Evolutionary conservation across 2,329 filamentous ascomycete genomes (phyloP), one percentile per base, ranked within the genome.

Genomic region (Cladorrhinum sp.): DNA sequence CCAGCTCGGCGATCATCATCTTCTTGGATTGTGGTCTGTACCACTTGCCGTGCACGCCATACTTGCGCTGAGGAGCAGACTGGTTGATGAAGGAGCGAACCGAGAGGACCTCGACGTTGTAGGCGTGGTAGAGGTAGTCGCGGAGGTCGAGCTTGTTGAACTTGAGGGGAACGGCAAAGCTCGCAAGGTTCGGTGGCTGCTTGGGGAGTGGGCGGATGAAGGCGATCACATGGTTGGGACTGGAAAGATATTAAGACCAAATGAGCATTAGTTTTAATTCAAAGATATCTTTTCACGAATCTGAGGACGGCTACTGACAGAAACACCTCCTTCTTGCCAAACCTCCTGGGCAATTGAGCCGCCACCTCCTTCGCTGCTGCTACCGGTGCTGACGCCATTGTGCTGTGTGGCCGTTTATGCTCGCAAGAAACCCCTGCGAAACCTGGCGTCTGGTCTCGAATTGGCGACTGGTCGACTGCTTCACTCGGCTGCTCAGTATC

Each of bases 81-180:
- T 88, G 85, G 69, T 90, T 87, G 71, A 98, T 85, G 72, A 86
- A 94, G 57, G 90, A 92, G 64, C 94, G 90, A 64, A 98, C 86
- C 66, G 81, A 81, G 57, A 85, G 79, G 58, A 88, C 85, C 65
- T 87, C 83, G 64, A 98, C 87, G 63, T 84, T 82, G 81, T 99
- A 99, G 49, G 85, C 84, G 75, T 96, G 87, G 79, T 86, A 90
- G 64, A 99, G 88, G 80, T 98, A 99, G 79, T 97, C 93, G 75
- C 92, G 91, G 48, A 99, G 79, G 75, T 99, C 95, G 76, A 98
- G 88, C 79, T 99, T 99, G 82, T 92, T 96, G 82, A 97, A 92
- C 69, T 85, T 87, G 69, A 98, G 83, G 10, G 95, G 95, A 30
- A 97, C 94, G 71, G 88, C 83, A 85, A 99, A 99, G 70, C 87